Evolutionary conservation across 495 filamentous ascomycete genomes (phyloP).

Genomic region (Hypoxylon trugodes): DNA sequence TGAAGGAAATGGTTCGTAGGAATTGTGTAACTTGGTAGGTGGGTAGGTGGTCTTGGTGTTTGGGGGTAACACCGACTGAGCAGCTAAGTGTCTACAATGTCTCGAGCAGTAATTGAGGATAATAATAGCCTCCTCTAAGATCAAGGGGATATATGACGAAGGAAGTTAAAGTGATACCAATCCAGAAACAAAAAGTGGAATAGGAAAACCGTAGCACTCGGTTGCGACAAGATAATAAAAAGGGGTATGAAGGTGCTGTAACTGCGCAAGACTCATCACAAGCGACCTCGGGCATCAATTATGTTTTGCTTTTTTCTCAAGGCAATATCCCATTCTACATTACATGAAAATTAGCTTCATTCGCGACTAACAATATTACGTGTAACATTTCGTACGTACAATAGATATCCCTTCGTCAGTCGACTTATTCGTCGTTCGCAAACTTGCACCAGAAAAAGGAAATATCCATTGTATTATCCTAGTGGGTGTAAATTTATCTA

Average conservation of each 20-base stretch:
- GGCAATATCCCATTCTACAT: conserved; percentile 2
- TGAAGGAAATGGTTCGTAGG: no score
- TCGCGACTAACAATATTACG: conserved; percentile 4
- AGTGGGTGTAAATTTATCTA: no score
- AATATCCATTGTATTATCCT: no score
- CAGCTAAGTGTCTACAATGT: no score
- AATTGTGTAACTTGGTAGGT: no score
- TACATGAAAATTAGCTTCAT: conserved; percentile 5
- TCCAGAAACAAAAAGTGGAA: conserved; percentile 8
- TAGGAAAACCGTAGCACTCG: conserved; percentile 21
- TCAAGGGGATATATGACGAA: conserved; percentile 1
- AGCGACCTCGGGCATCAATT: conserved; percentile 24
- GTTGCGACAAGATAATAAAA: conserved; percentile 11
- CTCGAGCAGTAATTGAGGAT: background rate
- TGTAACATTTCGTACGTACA: conserved; percentile 2
- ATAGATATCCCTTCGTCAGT: conserved; percentile 11
- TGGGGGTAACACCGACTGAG: no score
- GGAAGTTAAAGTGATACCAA: background rate
- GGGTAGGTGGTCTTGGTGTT: no score
- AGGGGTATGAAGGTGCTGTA: conserved; percentile 2
- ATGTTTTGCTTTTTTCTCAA: no score
- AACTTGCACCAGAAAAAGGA: background rate
- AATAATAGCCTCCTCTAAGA: background rate
- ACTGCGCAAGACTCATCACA: conserved; percentile 16
- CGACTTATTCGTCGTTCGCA: background rate